These are phyloP conservation scores for Tetrapyrgos nigripes DNA, from an alignment of 1,284 basidiomycete genomes.

Conservation along the genomic window DNA sequence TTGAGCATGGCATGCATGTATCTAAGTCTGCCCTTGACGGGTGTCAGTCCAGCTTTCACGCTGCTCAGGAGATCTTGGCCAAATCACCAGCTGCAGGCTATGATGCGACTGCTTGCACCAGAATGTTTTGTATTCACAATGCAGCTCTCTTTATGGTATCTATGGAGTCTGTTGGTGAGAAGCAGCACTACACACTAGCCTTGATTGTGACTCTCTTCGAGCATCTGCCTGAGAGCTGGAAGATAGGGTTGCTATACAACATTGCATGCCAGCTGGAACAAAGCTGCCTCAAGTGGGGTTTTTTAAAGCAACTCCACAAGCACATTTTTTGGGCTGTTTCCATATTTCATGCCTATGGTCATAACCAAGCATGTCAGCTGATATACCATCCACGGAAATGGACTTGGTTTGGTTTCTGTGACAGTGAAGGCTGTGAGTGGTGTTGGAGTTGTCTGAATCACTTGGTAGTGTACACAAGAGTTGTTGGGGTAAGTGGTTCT, in stretches of 20 bases:
- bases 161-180: constrained; percentile 36
- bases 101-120: neutral
- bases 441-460: constrained; percentile 25
- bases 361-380: neutral
- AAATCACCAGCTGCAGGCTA: constrained; percentile 28
- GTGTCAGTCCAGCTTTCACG: too few relatives aligned
- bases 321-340: constrained; percentile 31
- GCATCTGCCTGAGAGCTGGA: constrained; percentile 26
- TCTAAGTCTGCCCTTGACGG: constrained; percentile 32
- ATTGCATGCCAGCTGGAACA: constrained; percentile 30
- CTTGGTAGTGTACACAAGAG: constrained; percentile 20
- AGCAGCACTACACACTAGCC: constrained; percentile 32
- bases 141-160: too few relatives aligned
- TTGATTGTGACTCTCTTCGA: constrained; percentile 30
- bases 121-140: constrained; percentile 35
- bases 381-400: constrained; percentile 28
- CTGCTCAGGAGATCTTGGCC: constrained; percentile 34
- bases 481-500: too few relatives aligned
- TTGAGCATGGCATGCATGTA: constrained; percentile 18
- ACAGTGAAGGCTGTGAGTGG: constrained; percentile 31
- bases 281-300: constrained; percentile 19
- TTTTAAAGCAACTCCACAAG: constrained; percentile 22
- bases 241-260: constrained; percentile 34
- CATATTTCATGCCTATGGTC: too few relatives aligned
- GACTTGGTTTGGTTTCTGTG: constrained; percentile 24